Conservation (phyloP, 768 basidiomycete genomes). For the Cystofilobasidium bisporidii region DNA sequence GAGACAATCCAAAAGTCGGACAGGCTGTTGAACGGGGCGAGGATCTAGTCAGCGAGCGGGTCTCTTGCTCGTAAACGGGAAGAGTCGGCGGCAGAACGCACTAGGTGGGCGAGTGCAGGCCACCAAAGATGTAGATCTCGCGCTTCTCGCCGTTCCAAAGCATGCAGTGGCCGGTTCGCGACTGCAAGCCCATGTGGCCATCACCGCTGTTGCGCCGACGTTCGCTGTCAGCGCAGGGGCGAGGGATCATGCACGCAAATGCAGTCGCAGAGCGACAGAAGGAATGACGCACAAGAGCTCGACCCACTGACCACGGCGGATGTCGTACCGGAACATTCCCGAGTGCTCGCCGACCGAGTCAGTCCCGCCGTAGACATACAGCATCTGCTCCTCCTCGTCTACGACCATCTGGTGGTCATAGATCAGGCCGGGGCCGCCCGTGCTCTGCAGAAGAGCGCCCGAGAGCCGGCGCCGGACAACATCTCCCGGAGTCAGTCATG, state of each 20-base stretch:
- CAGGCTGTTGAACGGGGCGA: slow-evolving; percentile 1
- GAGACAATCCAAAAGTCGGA: slow-evolving; percentile 17
- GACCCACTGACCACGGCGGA: neutral
- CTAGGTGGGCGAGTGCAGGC: slow-evolving; percentile 4
- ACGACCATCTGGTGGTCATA: slow-evolving; percentile 25
- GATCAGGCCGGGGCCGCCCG: slow-evolving; percentile 16
- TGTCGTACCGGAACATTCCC: slow-evolving; percentile 19
- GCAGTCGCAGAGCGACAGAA: no score
- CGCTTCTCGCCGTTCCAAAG: slow-evolving; percentile 15
- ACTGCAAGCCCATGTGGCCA: neutral
- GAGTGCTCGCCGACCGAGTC: neutral
- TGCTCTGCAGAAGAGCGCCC: no score
- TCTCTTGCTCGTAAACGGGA: neutral
- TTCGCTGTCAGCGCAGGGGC: neutral
- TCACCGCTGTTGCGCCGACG: neutral
- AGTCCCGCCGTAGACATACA: slow-evolving; percentile 16
- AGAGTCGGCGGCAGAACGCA: neutral
- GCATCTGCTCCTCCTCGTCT: slow-evolving; percentile 2
- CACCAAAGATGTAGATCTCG: slow-evolving; percentile 19
- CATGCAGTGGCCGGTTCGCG: slow-evolving; percentile 24
- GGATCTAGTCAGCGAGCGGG: neutral
- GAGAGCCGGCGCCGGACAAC: no score
- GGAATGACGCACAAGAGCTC: slow-evolving; percentile 18
- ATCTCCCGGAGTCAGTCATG: no score
- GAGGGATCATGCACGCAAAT: no score